phyloP scores from a whole-genome alignment of 176 grass and related monocot genomes.

The Triticum turgidum region DNA sequence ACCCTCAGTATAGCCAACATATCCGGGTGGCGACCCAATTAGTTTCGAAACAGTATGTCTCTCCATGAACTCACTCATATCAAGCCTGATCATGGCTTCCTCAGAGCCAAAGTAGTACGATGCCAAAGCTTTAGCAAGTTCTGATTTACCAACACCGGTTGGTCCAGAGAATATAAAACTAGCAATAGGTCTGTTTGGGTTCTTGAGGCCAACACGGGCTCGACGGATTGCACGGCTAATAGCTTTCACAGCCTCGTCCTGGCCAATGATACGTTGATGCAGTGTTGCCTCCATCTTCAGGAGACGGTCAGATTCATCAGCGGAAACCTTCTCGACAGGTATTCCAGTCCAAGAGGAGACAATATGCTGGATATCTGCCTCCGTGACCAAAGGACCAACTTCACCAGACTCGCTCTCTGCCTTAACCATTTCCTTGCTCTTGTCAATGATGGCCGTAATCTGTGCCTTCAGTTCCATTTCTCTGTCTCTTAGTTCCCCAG shows the following conservation, averaged over 20 bases:
- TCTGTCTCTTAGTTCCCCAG: conserved; percentile 71
- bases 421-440: conserved; percentile 86
- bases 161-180: conserved; percentile 99
- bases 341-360: conserved; percentile 97
- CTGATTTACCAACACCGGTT: conserved; percentile 96
- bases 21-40: conserved; percentile 93
- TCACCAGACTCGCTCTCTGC: conserved; percentile 85
- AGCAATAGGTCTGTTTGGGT: conserved; percentile 89
- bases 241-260: conserved; percentile 96
- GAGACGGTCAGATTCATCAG: conserved; percentile 85
- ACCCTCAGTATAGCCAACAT: conserved; percentile 95
- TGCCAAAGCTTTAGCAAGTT: conserved; percentile 84
- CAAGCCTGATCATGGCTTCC: conserved; percentile 92
- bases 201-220: conserved; percentile 95
- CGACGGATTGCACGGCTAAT: conserved; percentile 93
- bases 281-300: conserved; percentile 99
- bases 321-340: conserved; percentile 92
- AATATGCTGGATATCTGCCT: conserved; percentile 96
- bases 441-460: conserved; percentile 77
- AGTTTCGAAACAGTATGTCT: conserved; percentile 94
- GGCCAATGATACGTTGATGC: conserved; percentile 82
- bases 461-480: conserved; percentile 90
- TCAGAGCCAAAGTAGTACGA: conserved; percentile 92
- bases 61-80: conserved; percentile 99
- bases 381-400: conserved; percentile 72